Conservation (phyloP, 2,329 filamentous ascomycete genomes). For the Phialemoniopsis sp. region DNA sequence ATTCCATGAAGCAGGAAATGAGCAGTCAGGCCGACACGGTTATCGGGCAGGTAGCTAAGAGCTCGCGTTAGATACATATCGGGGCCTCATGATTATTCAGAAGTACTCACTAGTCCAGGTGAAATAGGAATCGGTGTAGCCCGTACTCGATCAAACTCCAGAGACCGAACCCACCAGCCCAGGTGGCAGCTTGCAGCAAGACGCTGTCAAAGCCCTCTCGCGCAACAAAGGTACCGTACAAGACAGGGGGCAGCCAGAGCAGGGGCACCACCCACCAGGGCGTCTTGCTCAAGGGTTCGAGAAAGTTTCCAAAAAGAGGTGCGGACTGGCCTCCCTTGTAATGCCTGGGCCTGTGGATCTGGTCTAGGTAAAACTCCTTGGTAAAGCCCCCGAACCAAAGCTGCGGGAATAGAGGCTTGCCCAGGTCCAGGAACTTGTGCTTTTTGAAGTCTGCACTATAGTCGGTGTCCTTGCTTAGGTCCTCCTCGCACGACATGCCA, state of each 20-base stretch:
- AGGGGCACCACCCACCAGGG: constrained; percentile 88
- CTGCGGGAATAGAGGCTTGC: constrained; percentile 78
- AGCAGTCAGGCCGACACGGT: constrained; percentile 76
- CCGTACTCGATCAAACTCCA: constrained; percentile 92
- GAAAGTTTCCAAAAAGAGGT: constrained; percentile 93
- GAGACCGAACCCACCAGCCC: constrained; percentile 64
- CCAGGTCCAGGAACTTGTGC: constrained; percentile 92
- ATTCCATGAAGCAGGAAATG: constrained; percentile 97
- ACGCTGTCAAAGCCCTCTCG: constrained; percentile 52
- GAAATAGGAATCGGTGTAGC: constrained; percentile 88
- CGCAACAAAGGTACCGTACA: constrained; percentile 68
- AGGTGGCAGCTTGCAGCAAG: constrained; percentile 54
- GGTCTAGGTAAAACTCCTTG: constrained; percentile 95
- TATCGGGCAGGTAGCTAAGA: constrained; percentile 79
- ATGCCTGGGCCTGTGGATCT: constrained; percentile 91
- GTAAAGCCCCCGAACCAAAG: constrained; percentile 83
- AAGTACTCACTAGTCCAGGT: constrained; percentile 75
- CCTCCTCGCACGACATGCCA: constrained; percentile 85
- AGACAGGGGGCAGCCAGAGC: constrained; percentile 78
- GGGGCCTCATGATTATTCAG: background rate
- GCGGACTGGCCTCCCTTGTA: constrained; percentile 92
- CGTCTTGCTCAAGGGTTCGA: constrained; percentile 95
- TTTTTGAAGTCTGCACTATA: constrained; percentile 70
- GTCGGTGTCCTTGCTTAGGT: constrained; percentile 85
- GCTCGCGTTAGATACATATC: constrained; percentile 19